These are phyloP conservation scores for Emericellopsis cladophorae DNA, from an alignment of 2,329 filamentous ascomycete species.

Conservation along the genomic window DNA sequence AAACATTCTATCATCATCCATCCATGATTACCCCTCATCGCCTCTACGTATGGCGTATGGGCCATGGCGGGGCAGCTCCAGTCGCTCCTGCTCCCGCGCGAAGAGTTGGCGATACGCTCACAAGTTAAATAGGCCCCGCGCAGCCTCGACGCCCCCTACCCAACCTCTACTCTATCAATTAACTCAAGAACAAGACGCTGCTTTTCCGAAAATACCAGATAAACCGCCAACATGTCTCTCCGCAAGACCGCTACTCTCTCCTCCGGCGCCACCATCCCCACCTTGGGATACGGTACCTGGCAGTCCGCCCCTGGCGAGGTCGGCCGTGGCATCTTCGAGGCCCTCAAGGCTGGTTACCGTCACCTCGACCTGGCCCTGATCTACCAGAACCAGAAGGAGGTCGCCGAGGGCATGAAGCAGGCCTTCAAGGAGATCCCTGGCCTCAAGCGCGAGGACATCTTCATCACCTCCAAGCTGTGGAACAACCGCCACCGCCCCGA, in stretches of 20 bases:
- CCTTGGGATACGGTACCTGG: conserved; percentile 51
- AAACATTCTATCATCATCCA: no score
- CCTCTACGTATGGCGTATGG: no score
- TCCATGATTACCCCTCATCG: no score
- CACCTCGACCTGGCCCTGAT: conserved; percentile 42
- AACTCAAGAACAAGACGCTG: not conserved
- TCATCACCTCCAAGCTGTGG: conserved; percentile 56
- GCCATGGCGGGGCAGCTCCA: no score
- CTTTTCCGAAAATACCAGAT: not conserved
- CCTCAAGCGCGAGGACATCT: conserved; percentile 42
- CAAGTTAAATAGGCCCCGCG: not conserved
- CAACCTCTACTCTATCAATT: not conserved
- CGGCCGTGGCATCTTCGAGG: conserved; percentile 49
- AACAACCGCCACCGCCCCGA: conserved; percentile 48
- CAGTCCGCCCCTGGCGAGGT: conserved; percentile 54
- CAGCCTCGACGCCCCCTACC: not conserved
- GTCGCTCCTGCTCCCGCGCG: no score
- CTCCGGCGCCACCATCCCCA: conserved; percentile 53
- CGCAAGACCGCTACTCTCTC: conserved; percentile 44
- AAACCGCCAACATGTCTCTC: conserved; percentile 34
- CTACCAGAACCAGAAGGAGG: conserved; percentile 54
- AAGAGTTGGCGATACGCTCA: no score
- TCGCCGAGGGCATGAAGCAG: conserved; percentile 40
- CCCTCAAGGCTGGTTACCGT: conserved; percentile 50
- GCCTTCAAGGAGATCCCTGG: conserved; percentile 32